Evolutionary conservation across 768 basidiomycete genomes (phyloP).

Genomic region (Tulasnella sp.): DNA sequence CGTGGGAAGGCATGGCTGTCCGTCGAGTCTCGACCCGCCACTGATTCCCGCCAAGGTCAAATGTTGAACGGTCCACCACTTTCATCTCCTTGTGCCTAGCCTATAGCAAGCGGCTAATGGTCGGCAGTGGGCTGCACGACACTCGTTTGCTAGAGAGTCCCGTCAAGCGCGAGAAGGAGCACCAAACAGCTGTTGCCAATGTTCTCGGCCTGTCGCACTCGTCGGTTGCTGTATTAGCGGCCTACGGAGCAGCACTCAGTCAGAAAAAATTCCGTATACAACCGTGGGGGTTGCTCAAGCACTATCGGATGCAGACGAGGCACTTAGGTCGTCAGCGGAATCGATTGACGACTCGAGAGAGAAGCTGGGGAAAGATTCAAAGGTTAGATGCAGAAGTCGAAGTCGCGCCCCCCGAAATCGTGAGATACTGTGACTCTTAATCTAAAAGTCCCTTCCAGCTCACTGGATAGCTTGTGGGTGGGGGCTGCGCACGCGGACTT

Average conservation of each 20-base stretch:
- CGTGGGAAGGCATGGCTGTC: not conserved
- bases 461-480: too few relatives aligned
- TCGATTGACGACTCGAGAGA: too few relatives aligned
- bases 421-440: too few relatives aligned
- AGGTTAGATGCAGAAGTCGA: too few relatives aligned
- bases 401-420: too few relatives aligned
- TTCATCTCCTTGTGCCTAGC: not conserved
- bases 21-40: not conserved
- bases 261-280: constrained; percentile 53
- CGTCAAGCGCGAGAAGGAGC: constrained; percentile 66
- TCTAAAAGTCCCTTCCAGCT: too few relatives aligned
- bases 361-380: too few relatives aligned
- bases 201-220: constrained; percentile 59
- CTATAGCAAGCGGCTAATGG: constrained; percentile 45
- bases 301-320: constrained; percentile 43
- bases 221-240: constrained; percentile 63
- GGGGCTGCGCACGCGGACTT: too few relatives aligned
- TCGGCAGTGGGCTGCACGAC: constrained; percentile 58
- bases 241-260: constrained; percentile 66
- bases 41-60: not conserved
- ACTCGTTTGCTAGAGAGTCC: constrained; percentile 66
- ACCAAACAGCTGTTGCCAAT: constrained; percentile 54
- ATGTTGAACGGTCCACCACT: not conserved
- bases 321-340: too few relatives aligned
- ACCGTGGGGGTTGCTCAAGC: constrained; percentile 54